These are phyloP conservation scores for Ceratobasidium theobromae DNA, from an alignment of 1,284 basidiomycete species.

Conservation along the genomic window DNA sequence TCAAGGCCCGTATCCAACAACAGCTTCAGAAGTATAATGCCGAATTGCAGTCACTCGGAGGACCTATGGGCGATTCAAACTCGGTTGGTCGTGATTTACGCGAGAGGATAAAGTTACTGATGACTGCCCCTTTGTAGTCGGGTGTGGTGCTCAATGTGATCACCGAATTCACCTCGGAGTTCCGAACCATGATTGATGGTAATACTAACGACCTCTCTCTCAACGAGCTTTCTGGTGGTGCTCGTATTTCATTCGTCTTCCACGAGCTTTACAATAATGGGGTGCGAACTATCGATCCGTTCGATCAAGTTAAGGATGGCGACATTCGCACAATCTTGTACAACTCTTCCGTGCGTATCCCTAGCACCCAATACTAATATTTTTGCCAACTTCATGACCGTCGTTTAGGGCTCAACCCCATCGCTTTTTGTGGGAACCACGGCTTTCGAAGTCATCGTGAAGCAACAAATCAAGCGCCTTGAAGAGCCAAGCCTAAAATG, in stretches of 20 bases:
- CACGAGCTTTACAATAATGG: conserved; percentile 98
- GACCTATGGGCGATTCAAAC: conserved; percentile 79
- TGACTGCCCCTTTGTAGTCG: conserved; percentile 41
- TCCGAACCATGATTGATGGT: conserved; percentile 95
- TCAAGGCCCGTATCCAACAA: conserved; percentile 88
- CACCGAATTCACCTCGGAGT: conserved; percentile 96
- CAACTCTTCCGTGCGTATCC: conserved; percentile 83
- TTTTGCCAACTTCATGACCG: conserved; percentile 22
- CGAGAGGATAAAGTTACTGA: not conserved
- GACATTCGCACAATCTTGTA: conserved; percentile 95
- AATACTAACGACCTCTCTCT: conserved; percentile 92
- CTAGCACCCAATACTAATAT: not conserved
- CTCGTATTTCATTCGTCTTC: conserved; percentile 97
- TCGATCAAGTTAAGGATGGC: conserved; percentile 97
- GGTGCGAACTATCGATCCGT: conserved; percentile 93
- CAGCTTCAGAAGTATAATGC: conserved; percentile 85
- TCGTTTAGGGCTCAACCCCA: conserved; percentile 82
- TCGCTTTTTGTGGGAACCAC: conserved; percentile 94
- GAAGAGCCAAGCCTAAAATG: conserved; percentile 94
- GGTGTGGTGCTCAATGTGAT: conserved; percentile 93
- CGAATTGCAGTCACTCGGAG: conserved; percentile 86
- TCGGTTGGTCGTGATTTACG: conserved; percentile 50
- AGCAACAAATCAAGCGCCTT: conserved; percentile 95
- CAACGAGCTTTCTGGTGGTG: conserved; percentile 96
- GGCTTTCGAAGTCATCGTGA: conserved; percentile 97